A percentile compares a stretch with the other conserved stretches of the same genome.
Conservation (phyloP, 345 rosid species). For the Eucalyptus polyanthemos region DNA sequence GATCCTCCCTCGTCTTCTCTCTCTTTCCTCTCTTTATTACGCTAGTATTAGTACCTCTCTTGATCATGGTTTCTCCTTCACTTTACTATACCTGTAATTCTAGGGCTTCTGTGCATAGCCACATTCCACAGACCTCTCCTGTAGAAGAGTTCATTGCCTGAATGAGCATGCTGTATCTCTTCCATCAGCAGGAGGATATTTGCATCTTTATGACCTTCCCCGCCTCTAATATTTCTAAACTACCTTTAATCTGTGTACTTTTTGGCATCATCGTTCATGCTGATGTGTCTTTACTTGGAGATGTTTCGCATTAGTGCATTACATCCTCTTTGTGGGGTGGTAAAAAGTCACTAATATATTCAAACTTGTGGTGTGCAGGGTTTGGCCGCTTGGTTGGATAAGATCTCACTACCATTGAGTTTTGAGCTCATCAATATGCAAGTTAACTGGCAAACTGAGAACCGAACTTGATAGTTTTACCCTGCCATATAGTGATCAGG, state of each 20-base stretch:
- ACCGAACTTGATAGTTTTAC: neutral
- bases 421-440: neutral
- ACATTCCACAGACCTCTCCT: neutral
- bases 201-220: neutral
- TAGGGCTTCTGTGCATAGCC: neutral
- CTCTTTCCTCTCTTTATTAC: neutral
- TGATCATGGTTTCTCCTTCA: neutral
- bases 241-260: neutral
- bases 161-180: neutral
- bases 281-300: neutral
- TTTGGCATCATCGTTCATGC: neutral
- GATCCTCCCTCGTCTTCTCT: neutral
- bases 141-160: neutral
- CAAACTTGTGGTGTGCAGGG: neutral
- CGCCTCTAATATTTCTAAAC: neutral
- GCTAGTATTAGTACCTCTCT: neutral
- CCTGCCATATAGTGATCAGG: neutral
- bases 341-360: neutral
- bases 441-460: neutral
- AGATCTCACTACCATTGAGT: neutral
- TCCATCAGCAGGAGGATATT: neutral
- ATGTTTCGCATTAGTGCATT: neutral
- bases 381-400: neutral
- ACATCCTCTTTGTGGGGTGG: neutral
- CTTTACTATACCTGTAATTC: neutral